A percentile compares a stretch with the other conserved stretches of the same genome.
phyloP scores from a whole-genome alignment of 768 basidiomycete genomes.

The Trichaptum fuscoviolaceum region DNA sequence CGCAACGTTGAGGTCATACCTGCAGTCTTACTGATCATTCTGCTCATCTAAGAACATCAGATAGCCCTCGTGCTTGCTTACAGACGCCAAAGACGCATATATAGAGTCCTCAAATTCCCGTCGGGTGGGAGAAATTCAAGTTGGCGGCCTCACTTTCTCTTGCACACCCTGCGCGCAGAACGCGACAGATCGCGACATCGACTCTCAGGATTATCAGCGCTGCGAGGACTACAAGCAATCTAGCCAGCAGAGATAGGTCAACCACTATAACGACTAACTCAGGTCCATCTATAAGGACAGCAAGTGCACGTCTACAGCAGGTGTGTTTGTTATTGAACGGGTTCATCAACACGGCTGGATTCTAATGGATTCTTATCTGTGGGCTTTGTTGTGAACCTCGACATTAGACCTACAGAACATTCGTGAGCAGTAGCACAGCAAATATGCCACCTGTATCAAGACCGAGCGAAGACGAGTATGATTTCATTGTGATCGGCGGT shows the following conservation, averaged over 20 bases:
- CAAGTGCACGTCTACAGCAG: not conserved
- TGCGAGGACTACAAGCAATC: not conserved
- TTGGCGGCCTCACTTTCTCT: not conserved
- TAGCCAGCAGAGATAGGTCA: not conserved
- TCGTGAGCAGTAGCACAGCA: constrained; percentile 30
- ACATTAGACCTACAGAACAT: constrained; percentile 27
- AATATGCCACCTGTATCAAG: constrained; percentile 71
- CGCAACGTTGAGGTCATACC: not conserved
- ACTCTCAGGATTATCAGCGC: not conserved
- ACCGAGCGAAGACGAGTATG: constrained; percentile 64
- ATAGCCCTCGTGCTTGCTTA: not conserved
- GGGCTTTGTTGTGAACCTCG: not conserved
- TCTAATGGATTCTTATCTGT: not conserved
- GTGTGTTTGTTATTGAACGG: not conserved
- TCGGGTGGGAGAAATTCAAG: not conserved
- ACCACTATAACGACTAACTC: not conserved
- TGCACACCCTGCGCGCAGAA: not conserved
- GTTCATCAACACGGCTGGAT: not conserved
- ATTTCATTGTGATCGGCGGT: constrained; percentile 86
- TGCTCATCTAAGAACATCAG: not conserved
- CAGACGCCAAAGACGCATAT: not conserved
- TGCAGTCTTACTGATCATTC: not conserved
- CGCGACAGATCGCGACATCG: not conserved
- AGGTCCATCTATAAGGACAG: not conserved
- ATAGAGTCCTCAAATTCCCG: not conserved